Evolutionary conservation across 345 rosid genomes (phyloP).

Genomic region (Gossypium mustelinum): DNA sequence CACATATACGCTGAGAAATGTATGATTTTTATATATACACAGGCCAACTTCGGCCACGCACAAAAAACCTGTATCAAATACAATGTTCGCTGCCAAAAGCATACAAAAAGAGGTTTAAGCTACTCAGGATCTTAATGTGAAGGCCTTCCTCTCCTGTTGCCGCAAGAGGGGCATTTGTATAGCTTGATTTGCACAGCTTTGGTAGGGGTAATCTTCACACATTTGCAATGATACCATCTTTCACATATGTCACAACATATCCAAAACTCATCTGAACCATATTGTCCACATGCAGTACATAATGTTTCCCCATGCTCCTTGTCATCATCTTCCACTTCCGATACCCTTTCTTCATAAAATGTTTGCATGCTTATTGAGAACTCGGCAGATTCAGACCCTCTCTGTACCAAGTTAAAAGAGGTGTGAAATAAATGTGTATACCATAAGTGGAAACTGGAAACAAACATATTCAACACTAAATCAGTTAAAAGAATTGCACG

Average conservation of each 20-base stretch:
- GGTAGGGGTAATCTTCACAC: slow-evolving; percentile 82
- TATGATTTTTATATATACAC: too few species aligned
- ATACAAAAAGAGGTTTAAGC: too few species aligned
- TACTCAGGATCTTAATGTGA: slow-evolving; percentile 18
- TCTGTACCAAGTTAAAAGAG: slow-evolving; percentile 27
- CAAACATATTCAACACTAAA: not conserved
- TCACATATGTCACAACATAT: slow-evolving; percentile 77
- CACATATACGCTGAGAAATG: too few species aligned
- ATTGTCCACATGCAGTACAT: slow-evolving; percentile 80
- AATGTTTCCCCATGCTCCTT: slow-evolving; percentile 68
- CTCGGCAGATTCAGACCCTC: slow-evolving; percentile 45
- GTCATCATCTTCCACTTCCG: slow-evolving; percentile 39
- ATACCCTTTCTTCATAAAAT: slow-evolving; percentile 46
- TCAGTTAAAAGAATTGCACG: slow-evolving; percentile 2
- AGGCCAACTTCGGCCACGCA: too few species aligned
- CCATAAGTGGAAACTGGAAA: not conserved
- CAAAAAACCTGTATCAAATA: too few species aligned
- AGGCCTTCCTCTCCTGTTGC: slow-evolving; percentile 66
- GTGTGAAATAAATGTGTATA: not conserved
- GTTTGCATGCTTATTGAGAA: slow-evolving; percentile 27
- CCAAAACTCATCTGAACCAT: slow-evolving; percentile 77
- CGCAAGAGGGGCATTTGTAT: slow-evolving; percentile 85
- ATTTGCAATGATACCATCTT: slow-evolving; percentile 80
- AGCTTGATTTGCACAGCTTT: slow-evolving; percentile 81
- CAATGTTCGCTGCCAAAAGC: too few species aligned